phyloP scores from a whole-genome alignment of 306 rosid species.

The Macrotyloma uniflorum region DNA sequence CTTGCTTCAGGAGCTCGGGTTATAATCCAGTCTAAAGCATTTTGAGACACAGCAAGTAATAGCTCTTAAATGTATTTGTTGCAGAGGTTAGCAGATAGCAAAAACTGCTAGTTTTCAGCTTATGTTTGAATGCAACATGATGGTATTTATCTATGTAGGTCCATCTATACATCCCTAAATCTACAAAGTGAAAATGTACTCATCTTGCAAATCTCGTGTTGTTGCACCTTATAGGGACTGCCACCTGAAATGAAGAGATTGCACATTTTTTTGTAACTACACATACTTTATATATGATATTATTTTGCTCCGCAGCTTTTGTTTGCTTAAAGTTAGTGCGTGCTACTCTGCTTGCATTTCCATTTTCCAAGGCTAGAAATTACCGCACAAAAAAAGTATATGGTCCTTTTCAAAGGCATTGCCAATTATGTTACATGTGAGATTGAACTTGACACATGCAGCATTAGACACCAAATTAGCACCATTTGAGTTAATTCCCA shows the following conservation, averaged over 20 bases:
- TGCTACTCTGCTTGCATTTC: neutral
- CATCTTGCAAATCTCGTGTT: constrained; percentile 30
- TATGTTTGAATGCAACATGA: constrained; percentile 48
- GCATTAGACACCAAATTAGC: neutral
- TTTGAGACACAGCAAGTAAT: constrained; percentile 37
- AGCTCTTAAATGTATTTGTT: constrained; percentile 37
- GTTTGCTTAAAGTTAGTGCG: constrained; percentile 33
- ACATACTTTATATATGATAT: constrained; percentile 30
- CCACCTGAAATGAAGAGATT: constrained; percentile 37
- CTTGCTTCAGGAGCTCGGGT: constrained; percentile 99
- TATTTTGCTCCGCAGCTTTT: constrained; percentile 29
- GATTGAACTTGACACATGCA: constrained; percentile 35
- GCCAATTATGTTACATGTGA: neutral
- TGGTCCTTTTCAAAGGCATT: constrained; percentile 21
- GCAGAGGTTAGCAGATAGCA: constrained; percentile 30
- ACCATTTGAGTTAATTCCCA: neutral
- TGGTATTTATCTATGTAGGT: constrained; percentile 37
- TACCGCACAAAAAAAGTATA: neutral
- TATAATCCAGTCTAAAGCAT: constrained; percentile 76
- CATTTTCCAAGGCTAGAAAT: constrained; percentile 9
- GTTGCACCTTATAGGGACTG: constrained; percentile 38
- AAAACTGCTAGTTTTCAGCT: constrained; percentile 22
- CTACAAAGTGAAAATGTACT: constrained; percentile 45
- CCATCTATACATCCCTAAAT: constrained; percentile 42
- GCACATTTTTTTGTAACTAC: constrained; percentile 39